Evolutionary conservation across 2,329 filamentous ascomycete genomes (phyloP).

Genomic region (Cryphonectria nitschkei): DNA sequence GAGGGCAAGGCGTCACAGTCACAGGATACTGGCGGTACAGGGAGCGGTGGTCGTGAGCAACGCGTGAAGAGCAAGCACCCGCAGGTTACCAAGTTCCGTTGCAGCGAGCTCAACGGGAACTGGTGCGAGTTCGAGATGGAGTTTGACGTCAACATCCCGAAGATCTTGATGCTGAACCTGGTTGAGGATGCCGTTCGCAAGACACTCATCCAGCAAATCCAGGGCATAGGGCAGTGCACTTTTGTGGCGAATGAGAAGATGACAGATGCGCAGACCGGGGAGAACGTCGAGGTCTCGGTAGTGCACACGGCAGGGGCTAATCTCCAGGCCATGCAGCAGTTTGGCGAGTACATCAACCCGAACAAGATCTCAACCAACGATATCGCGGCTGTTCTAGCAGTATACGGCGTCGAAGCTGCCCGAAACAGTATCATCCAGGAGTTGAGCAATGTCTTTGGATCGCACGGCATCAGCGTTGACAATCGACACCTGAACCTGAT

Average conservation of each 20-base stretch:
- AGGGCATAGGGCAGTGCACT: conserved; percentile 73
- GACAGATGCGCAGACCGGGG: conserved; percentile 50
- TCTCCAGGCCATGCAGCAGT: conserved; percentile 86
- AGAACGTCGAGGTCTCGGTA: conserved; percentile 54
- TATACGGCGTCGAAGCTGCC: conserved; percentile 93
- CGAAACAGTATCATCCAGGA: conserved; percentile 86
- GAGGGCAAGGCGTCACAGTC: conserved; percentile 47
- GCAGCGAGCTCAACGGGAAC: conserved; percentile 72
- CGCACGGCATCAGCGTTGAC: conserved; percentile 92
- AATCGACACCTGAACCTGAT: conserved; percentile 93
- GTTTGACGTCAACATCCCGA: conserved; percentile 79
- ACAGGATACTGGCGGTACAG: conserved; percentile 36
- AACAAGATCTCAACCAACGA: conserved; percentile 91
- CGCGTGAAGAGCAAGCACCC: conserved; percentile 66
- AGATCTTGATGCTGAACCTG: conserved; percentile 89
- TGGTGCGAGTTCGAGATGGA: conserved; percentile 83
- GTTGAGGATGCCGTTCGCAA: conserved; percentile 80
- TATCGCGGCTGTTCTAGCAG: conserved; percentile 78
- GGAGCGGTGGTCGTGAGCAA: conserved; percentile 58
- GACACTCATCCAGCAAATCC: conserved; percentile 85
- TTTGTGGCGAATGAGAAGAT: conserved; percentile 64
- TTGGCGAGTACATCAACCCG: conserved; percentile 82
- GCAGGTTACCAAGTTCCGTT: conserved; percentile 77
- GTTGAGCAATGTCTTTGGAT: conserved; percentile 81
- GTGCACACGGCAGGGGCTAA: conserved; percentile 87